Evolutionary conservation across 306 rosid genomes (phyloP).

Genomic region (Acacia crassicarpa): DNA sequence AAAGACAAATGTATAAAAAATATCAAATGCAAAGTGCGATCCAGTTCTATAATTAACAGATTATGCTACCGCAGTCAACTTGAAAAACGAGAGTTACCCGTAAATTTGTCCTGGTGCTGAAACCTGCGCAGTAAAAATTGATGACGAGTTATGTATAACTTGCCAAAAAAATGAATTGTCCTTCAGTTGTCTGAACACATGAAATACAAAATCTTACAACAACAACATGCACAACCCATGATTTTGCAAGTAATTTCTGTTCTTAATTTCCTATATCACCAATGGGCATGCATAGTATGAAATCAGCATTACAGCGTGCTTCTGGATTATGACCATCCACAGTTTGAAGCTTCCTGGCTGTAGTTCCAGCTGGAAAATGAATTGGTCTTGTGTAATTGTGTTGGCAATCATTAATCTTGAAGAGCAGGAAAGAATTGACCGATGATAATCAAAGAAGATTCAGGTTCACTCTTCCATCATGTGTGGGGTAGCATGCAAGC

Average conservation of each 20-base stretch:
- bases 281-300: neutral
- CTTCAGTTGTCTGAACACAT: neutral
- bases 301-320: neutral
- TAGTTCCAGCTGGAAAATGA: neutral
- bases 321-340: neutral
- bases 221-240: neutral
- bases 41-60: neutral
- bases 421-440: conserved; percentile 13
- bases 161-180: neutral
- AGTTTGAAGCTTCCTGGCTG: neutral
- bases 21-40: neutral
- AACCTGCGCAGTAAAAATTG: neutral
- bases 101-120: neutral
- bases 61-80: neutral
- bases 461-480: conserved; percentile 40
- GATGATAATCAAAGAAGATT: conserved; percentile 11
- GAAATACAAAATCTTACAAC: neutral
- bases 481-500: conserved; percentile 41
- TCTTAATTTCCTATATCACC: neutral
- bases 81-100: neutral
- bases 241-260: neutral
- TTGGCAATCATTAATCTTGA: neutral
- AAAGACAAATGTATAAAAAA: neutral
- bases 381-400: neutral
- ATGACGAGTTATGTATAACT: neutral